These are phyloP conservation scores for Mesembryanthemum crystallinum DNA, from an alignment of 148 eudicot species.

Conservation along the genomic window DNA sequence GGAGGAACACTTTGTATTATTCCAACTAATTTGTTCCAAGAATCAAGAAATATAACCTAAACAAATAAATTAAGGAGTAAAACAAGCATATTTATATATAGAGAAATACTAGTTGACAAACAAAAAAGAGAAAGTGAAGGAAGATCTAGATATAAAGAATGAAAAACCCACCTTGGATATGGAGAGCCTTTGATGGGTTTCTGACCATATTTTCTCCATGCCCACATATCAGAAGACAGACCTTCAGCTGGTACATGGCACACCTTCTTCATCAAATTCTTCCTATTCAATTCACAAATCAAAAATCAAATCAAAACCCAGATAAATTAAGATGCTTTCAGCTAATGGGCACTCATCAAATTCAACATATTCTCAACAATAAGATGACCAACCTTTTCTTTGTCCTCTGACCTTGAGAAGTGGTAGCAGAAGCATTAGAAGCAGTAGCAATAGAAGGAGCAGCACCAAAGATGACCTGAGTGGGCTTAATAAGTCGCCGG, in stretches of 20 bases:
- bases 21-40: neutral
- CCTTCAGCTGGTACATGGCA: constrained; percentile 89
- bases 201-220: constrained; percentile 97
- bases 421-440: neutral
- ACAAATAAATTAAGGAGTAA: neutral
- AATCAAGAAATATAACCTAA: neutral
- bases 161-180: constrained; percentile 66
- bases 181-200: constrained; percentile 98
- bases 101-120: neutral
- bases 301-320: constrained; percentile 19
- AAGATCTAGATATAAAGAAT: neutral
- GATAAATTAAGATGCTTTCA: constrained; percentile 9
- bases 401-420: constrained; percentile 41
- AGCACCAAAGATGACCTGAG: constrained; percentile 32
- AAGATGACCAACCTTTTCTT: constrained; percentile 55
- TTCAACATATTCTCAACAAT: neutral
- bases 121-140: neutral
- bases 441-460: neutral
- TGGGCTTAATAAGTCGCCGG: constrained; percentile 28
- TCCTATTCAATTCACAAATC: constrained; percentile 38
- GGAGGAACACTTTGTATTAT: neutral
- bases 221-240: constrained; percentile 84
- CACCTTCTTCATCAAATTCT: constrained; percentile 72
- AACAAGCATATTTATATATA: neutral
- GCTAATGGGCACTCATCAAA: neutral